phyloP scores from a whole-genome alignment of 2,329 filamentous ascomycete species.

The Calonectria pseudoreteaudii region DNA sequence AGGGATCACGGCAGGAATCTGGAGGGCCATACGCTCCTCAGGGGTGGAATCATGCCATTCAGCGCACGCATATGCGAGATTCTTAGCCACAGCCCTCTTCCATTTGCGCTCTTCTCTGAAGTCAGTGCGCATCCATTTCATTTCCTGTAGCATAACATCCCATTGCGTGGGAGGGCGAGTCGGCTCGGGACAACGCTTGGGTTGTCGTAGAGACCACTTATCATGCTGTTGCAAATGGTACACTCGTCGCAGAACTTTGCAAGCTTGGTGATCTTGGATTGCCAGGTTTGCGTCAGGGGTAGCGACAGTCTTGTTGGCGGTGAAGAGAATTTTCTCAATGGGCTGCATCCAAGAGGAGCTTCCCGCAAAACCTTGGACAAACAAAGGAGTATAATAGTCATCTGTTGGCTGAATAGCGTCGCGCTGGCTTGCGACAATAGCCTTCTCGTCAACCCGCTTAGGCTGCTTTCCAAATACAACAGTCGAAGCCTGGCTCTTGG shows the following conservation, averaged over 20 bases:
- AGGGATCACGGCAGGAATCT: conserved; percentile 70
- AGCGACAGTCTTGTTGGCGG: conserved; percentile 89
- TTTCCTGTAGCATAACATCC: conserved; percentile 89
- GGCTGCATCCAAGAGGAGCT: conserved; percentile 71
- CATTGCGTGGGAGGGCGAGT: conserved; percentile 81
- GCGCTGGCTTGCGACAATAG: conserved; percentile 54
- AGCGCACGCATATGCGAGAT: conserved; percentile 84
- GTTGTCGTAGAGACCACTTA: conserved; percentile 92
- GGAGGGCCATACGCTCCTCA: conserved; percentile 74
- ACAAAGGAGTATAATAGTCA: conserved; percentile 74
- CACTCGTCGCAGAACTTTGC: conserved; percentile 85
- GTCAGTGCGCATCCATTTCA: conserved; percentile 98
- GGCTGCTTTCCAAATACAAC: conserved; percentile 82
- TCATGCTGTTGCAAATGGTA: conserved; percentile 92
- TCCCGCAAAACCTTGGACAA: conserved; percentile 68
- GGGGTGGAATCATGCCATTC: conserved; percentile 78
- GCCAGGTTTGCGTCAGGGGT: conserved; percentile 87
- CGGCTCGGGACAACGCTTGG: conserved; percentile 86
- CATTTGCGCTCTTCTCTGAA: conserved; percentile 94
- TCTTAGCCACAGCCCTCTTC: conserved; percentile 86
- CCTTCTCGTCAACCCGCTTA: conserved; percentile 61
- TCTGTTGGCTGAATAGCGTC: conserved; percentile 62
- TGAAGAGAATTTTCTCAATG: conserved; percentile 78
- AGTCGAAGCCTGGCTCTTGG: conserved; percentile 76
- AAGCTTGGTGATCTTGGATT: conserved; percentile 88